phyloP scores from a whole-genome alignment of 192 early-diverging fungal species.

The Funneliformis mosseae region DNA sequence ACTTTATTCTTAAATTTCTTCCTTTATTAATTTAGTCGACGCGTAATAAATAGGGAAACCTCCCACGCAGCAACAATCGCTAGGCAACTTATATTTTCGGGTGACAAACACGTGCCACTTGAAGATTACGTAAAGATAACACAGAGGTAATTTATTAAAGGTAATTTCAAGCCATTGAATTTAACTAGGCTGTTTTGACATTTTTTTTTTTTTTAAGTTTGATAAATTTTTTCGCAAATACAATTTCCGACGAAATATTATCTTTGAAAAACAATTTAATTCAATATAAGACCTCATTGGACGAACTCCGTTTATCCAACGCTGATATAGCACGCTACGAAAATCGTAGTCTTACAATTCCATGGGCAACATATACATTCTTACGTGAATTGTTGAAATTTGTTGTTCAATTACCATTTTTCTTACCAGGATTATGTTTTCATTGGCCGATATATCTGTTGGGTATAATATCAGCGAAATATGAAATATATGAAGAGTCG shows the following conservation, averaged over 20 bases:
- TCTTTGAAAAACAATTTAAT: slow-evolving; percentile 38
- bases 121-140: slow-evolving; percentile 50
- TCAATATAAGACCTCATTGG: slow-evolving; percentile 41
- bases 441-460: slow-evolving; percentile 50
- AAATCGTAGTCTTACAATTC: slow-evolving; percentile 37
- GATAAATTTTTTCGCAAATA: slow-evolving; percentile 22
- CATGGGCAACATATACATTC: slow-evolving; percentile 36
- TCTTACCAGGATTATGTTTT: slow-evolving; percentile 44
- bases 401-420: slow-evolving; percentile 43
- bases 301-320: slow-evolving; percentile 35
- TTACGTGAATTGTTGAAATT: slow-evolving; percentile 30
- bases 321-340: slow-evolving; percentile 46
- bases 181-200: background rate
- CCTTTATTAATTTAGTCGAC: too few species aligned
- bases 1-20: too few species aligned
- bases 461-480: slow-evolving; percentile 43
- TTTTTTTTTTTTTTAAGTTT: slow-evolving; percentile 14
- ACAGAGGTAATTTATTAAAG: slow-evolving; percentile 44
- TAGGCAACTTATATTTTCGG: slow-evolving; percentile 46
- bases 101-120: slow-evolving; percentile 31
- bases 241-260: slow-evolving; percentile 25
- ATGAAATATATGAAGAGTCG: slow-evolving; percentile 48
- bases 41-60: slow-evolving; percentile 39
- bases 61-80: slow-evolving; percentile 45
- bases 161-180: too few species aligned